Conservation (phyloP, 2,329 filamentous ascomycete species). For the Pseudogymnoascus verrucosus region DNA sequence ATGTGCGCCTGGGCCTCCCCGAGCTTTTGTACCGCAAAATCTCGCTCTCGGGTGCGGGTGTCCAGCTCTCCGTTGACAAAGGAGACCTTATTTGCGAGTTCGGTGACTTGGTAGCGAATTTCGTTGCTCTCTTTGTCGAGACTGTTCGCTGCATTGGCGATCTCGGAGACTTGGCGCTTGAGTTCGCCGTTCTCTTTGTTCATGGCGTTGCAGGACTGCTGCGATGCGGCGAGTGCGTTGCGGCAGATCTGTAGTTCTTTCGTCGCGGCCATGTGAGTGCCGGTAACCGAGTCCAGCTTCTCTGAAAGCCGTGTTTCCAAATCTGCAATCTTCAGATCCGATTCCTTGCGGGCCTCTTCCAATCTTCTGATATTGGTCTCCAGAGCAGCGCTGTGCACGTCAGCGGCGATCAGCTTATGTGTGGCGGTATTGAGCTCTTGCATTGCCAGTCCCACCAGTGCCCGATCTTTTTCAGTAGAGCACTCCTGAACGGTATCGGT, state of each 20-base stretch:
- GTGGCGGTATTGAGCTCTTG: not conserved
- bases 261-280: not conserved
- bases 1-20: not conserved
- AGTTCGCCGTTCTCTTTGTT: not conserved
- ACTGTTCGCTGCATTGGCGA: not conserved
- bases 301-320: not conserved
- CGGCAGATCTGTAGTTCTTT: not conserved
- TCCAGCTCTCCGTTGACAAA: constrained; percentile 3
- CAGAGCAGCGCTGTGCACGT: not conserved
- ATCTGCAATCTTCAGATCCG: not conserved
- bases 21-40: constrained; percentile 1
- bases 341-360: not conserved
- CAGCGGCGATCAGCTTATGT: not conserved
- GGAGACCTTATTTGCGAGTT: not conserved
- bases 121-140: not conserved
- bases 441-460: not conserved
- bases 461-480: not conserved
- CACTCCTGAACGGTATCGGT: not conserved
- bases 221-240: not conserved
- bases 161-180: not conserved
- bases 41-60: constrained; percentile 1
- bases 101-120: not conserved
- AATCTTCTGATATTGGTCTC: not conserved
- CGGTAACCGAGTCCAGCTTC: not conserved
- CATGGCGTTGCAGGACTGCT: not conserved